Base-by-base conservation (phyloP, 2,329 filamentous ascomycete species). In the Pseudophaeomoniella oleicola region DNA sequence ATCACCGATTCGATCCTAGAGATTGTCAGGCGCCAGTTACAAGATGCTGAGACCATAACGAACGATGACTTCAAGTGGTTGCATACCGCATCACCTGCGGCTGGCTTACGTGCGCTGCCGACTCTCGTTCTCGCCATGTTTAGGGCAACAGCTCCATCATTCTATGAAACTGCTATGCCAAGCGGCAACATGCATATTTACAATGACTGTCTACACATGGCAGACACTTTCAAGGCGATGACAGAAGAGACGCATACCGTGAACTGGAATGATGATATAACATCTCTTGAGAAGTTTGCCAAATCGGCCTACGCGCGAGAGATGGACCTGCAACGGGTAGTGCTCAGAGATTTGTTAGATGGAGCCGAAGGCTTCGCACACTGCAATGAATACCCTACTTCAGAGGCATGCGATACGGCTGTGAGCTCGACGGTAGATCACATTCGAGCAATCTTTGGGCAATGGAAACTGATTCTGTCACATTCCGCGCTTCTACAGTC, bases 1-100 rank as follows among this genome's bases (percentile, higher is more conserved):
- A 80, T 94, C 54, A 88, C 90, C 1, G 78, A 85, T 42, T 73
- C 78, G 3, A 75, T 96, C 10, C 43, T 66, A n/a, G 46, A 49
- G 3, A 54, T 65, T 30, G 53, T 67, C 35, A 46, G 46, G 30
- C 53, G 51, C 31, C 59, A 66, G 37, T 47, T 66, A 22, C 41
- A 46, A 10, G 64, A 67, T 43, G 56, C 58, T 5, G 50, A 59
- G 33, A 44, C 50, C 29, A 50, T 67, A 32, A 47, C 49, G 18
- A 47, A 55, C 17, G 51, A 54, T 39, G 43, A 51, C 54, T 62
- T 54, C 50, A 56, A 54, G 27, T 19, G 38, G 4, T 37, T 42
- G 22, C 17, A 34, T 11, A 29, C 43, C 15, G 49, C 57, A 31
- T 56, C 60, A 14, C 62, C 61, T 12, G 57, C 57, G 16, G 44